These are phyloP conservation scores for Pseudoneurospora amorphoporcata DNA, from an alignment of 495 filamentous ascomycete genomes.

Conservation along the genomic window DNA sequence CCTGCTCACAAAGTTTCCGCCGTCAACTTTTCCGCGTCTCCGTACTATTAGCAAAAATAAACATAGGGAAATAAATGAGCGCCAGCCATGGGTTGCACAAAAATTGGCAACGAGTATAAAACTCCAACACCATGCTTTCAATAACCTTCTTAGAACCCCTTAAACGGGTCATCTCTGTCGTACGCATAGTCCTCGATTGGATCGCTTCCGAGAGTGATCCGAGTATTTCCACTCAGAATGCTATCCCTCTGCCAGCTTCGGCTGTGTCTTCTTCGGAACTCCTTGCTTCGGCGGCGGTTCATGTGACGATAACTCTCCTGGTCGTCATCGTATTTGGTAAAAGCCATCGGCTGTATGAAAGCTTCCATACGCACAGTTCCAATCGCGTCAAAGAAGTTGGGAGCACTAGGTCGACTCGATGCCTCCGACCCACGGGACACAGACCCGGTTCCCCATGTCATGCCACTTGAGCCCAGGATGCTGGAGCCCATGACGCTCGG, in stretches of 20 bases:
- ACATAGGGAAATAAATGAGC: background rate
- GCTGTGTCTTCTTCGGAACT: conserved; percentile 37
- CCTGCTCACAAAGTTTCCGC: background rate
- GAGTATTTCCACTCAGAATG: conserved; percentile 35
- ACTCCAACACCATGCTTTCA: background rate
- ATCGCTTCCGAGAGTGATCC: conserved; percentile 22
- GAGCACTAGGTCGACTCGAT: conserved; percentile 40
- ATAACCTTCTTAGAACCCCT: conserved; percentile 28
- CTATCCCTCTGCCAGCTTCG: conserved; percentile 41
- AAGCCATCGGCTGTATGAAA: conserved; percentile 57
- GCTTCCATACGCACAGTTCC: conserved; percentile 97
- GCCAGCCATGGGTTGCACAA: background rate
- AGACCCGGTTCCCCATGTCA: conserved; percentile 35
- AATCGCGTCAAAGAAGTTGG: conserved; percentile 65
- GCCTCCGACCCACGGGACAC: conserved; percentile 46
- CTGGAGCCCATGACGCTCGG: conserved; percentile 20
- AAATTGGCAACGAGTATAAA: background rate
- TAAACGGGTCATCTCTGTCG: conserved; percentile 38
- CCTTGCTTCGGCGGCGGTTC: conserved; percentile 37
- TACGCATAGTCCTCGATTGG: conserved; percentile 34
- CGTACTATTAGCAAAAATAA: background rate
- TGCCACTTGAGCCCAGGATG: conserved; percentile 26
- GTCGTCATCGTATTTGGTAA: conserved; percentile 34
- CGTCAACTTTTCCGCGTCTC: background rate
- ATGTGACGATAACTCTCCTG: conserved; percentile 34